phyloP scores from a whole-genome alignment of 208 protist species.

The Willaertia magna region DNA sequence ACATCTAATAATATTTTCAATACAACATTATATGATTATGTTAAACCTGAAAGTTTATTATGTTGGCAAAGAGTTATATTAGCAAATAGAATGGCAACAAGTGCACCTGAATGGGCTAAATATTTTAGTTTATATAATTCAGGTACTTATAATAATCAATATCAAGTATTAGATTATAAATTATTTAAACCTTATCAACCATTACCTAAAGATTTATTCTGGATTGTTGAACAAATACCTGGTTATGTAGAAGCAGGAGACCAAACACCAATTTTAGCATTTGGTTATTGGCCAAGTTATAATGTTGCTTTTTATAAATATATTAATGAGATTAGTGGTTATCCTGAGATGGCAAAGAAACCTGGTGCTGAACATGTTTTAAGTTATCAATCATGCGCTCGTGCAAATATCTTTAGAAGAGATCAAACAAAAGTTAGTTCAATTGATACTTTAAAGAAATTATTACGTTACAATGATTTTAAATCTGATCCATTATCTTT shows the following conservation, averaged over 20 bases:
- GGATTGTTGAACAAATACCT: constrained; percentile 62
- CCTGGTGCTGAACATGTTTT: not conserved
- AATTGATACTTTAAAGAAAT: constrained; percentile 12
- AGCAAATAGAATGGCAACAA: constrained; percentile 44
- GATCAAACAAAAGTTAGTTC: constrained; percentile 20
- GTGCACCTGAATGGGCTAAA: constrained; percentile 42
- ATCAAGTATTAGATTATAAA: constrained; percentile 60
- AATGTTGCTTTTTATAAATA: constrained; percentile 32
- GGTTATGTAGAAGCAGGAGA: constrained; percentile 41
- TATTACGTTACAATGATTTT: constrained; percentile 32
- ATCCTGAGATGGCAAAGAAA: not conserved
- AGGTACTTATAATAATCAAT: constrained; percentile 81
- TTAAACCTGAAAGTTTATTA: constrained; percentile 39
- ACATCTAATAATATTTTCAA: constrained; percentile 44
- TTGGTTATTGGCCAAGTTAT: constrained; percentile 54
- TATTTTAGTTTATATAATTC: constrained; percentile 56
- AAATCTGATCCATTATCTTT: constrained; percentile 23
- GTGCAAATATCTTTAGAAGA: constrained; percentile 35
- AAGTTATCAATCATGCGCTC: constrained; percentile 13
- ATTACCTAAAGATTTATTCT: not conserved
- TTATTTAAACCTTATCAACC: constrained; percentile 25
- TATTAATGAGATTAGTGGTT: not conserved
- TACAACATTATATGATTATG: constrained; percentile 26
- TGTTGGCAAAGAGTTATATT: constrained; percentile 49
- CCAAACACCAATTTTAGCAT: constrained; percentile 35